Base-by-base conservation (phyloP, 106 monocot species). In the Alisma plantagoaquatica region DNA sequence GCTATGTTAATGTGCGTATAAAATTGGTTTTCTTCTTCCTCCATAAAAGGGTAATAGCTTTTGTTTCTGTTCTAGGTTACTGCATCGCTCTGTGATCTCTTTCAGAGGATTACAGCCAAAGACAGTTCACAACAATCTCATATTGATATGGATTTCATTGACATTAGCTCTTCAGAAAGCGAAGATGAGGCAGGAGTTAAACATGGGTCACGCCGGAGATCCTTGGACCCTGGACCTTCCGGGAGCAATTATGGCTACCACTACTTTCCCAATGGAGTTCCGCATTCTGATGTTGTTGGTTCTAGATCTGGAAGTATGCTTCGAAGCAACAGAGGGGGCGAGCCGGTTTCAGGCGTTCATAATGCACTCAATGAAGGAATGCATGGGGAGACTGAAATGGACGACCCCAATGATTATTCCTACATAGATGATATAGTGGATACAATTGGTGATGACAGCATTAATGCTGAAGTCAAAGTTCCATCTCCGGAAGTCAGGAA, bases 91-190 rank as follows among this genome's bases (percentile, higher is more conserved):
- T n/a, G n/a, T n/a, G n/a, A n/a, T n/a, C n/a, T n/a, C n/a, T n/a
- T n/a, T n/a, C n/a, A n/a, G n/a, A n/a, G n/a, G n/a, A n/a, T n/a
- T n/a, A n/a, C n/a, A n/a, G n/a, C n/a, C n/a, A n/a, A n/a, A n/a
- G n/a, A n/a, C n/a, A n/a, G n/a, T n/a, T n/a, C n/a, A n/a, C n/a
- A n/a, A n/a, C n/a, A n/a, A n/a, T n/a, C n/a, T n/a, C n/a, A n/a
- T n/a, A 58, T 58, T 41, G 58, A 58, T 17, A 7, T 6, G 46
- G 46, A 46, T 12, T 8, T 43, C 41, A 58, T 58, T 42, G 58
- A 58, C 17, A 58, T 58, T 43, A 58, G 23, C 29, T 58, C 58
- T 8, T 58, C 58, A 43, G 58, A 58, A 27, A 44, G 58, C 45
- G 58, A 58, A 43, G 33, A 44, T 44, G 58, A 44, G 44, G 21